Conservation (phyloP, 805 yeast species). For the Yamadazyma takamatsuzukensis region DNA sequence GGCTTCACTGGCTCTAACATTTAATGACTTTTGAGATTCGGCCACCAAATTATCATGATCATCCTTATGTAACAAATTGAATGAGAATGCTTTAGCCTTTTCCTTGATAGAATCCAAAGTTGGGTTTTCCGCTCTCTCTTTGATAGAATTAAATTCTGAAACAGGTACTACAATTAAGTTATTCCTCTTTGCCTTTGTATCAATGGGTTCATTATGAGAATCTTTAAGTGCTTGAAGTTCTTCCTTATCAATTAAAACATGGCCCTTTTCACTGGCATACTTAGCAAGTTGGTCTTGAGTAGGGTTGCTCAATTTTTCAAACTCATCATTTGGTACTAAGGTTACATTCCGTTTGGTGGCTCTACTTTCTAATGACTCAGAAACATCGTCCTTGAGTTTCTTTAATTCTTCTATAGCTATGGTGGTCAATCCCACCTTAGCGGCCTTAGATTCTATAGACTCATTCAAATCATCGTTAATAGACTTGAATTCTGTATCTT, state of each 20-base stretch:
- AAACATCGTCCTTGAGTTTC: conserved; percentile 1
- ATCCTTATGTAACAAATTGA: conserved; percentile 8
- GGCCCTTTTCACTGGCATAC: conserved; percentile 13
- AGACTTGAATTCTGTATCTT: conserved; percentile 1
- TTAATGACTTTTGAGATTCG: conserved; percentile 16
- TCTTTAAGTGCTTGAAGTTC: conserved; percentile 7
- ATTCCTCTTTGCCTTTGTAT: conserved; percentile 21
- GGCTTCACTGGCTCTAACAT: conserved; percentile 20
- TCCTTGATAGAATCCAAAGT: conserved; percentile 23
- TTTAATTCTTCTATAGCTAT: conserved; percentile 3
- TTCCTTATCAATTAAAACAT: conserved; percentile 10
- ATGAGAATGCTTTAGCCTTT: conserved; percentile 14
- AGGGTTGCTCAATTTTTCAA: conserved; percentile 8
- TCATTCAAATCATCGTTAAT: conserved; percentile 1
- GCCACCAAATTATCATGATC: conserved; percentile 7
- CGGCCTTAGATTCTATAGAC: conserved; percentile 8
- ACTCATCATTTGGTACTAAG: conserved; percentile 6
- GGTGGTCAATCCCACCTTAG: conserved; percentile 3
- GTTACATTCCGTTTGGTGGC: conserved; percentile 14
- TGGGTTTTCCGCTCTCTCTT: conserved; percentile 19
- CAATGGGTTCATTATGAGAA: conserved; percentile 5
- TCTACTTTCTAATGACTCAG: conserved; percentile 13
- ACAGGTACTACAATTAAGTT: conserved; percentile 18
- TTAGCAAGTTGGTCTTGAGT: conserved; percentile 11
- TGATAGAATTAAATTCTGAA: conserved; percentile 24